phyloP scores from a whole-genome alignment of 148 eudicot species.

The Vaccinium vitisidaea region DNA sequence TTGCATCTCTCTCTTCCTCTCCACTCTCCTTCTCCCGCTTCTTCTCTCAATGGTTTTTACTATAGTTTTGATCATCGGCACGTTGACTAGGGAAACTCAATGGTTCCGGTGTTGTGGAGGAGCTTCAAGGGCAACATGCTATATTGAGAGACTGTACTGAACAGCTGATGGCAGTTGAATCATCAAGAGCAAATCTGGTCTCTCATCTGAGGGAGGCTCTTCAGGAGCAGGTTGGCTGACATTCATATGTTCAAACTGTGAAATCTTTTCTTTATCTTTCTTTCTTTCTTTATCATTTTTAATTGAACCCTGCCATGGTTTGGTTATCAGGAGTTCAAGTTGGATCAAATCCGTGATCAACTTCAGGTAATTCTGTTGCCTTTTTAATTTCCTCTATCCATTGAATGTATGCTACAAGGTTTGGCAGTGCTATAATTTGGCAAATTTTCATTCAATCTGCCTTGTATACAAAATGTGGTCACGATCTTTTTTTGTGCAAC shows the following conservation, averaged over 20 bases:
- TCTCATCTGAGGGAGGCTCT: conserved; percentile 74
- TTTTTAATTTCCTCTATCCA: neutral
- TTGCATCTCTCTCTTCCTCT: neutral
- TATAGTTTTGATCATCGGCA: neutral
- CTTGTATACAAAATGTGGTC: neutral
- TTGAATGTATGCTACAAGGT: neutral
- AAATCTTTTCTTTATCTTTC: conserved; percentile 12
- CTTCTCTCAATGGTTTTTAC: neutral
- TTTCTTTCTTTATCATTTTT: neutral
- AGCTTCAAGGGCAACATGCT: conserved; percentile 72
- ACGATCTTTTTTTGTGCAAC: neutral
- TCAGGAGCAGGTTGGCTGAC: conserved; percentile 66
- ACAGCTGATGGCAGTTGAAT: conserved; percentile 64
- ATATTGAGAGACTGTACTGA: conserved; percentile 70
- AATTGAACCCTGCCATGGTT: conserved; percentile 13
- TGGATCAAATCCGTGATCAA: conserved; percentile 67
- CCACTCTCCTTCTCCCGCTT: neutral
- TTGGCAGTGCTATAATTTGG: neutral
- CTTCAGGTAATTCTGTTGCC: conserved; percentile 60
- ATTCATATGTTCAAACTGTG: neutral
- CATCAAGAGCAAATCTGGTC: conserved; percentile 72
- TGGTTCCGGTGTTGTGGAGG: conserved; percentile 51
- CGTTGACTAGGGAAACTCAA: conserved; percentile 39
- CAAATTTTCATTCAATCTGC: neutral
- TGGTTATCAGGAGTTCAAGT: conserved; percentile 64